Conservation (phyloP, 176 grass and related monocot genomes). For the Alloteropsis semialata region DNA sequence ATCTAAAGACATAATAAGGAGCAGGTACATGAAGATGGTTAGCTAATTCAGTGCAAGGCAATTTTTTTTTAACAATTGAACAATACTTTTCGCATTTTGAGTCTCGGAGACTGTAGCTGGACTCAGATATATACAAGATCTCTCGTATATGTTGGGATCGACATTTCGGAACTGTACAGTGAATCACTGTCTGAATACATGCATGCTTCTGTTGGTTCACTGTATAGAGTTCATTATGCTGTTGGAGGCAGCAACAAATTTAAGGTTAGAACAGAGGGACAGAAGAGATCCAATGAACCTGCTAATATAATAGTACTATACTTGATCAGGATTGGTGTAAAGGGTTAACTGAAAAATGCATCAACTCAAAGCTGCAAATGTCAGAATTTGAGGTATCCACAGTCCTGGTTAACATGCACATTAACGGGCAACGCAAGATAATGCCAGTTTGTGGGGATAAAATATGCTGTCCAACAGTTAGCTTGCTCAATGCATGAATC, state of each 20-base stretch:
- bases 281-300: constrained; percentile 12
- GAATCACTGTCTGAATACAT: constrained; percentile 16
- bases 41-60: not conserved
- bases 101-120: not conserved
- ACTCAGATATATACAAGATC: not conserved
- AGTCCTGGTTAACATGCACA: not conserved
- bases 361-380: not conserved
- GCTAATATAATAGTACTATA: not conserved
- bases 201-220: constrained; percentile 6
- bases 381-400: not conserved
- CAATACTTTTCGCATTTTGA: not conserved
- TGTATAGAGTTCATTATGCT: not conserved
- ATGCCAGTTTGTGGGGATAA: not conserved
- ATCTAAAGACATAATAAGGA: not conserved
- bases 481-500: not conserved
- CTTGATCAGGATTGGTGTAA: not conserved
- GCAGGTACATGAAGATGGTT: not conserved
- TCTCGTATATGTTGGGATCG: not conserved
- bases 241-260: not conserved
- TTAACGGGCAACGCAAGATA: not conserved
- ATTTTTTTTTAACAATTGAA: not conserved
- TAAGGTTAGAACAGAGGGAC: not conserved
- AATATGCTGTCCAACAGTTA: not conserved
- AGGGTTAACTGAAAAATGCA: not conserved
- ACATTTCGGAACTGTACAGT: not conserved